phyloP scores from a whole-genome alignment of 2,329 filamentous ascomycete genomes.

The Stemphylium beticola region DNA sequence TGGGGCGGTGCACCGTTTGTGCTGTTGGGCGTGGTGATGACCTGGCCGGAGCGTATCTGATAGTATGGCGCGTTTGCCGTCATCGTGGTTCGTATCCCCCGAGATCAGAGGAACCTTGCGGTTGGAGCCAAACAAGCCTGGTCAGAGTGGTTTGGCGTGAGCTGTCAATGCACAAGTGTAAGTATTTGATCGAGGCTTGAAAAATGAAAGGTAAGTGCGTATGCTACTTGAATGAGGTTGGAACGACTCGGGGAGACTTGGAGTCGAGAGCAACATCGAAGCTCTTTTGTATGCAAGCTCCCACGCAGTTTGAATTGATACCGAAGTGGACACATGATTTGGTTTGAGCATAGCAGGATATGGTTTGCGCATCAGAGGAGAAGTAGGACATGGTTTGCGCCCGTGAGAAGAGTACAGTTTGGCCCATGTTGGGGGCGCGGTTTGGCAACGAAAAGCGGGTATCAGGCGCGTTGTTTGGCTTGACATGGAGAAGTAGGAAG shows the following conservation, averaged over 20 bases:
- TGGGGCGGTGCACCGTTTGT: conserved; percentile 30
- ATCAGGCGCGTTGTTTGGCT: conserved; percentile 14
- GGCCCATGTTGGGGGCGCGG: conserved; percentile 2
- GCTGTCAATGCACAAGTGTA: conserved; percentile 29
- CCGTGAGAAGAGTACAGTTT: conserved; percentile 3
- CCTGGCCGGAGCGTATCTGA: conserved; percentile 39
- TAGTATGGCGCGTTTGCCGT: conserved; percentile 47
- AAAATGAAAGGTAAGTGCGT: background rate
- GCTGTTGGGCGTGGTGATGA: conserved; percentile 26
- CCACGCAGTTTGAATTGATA: conserved; percentile 25
- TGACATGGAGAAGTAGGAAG: conserved; percentile 8
- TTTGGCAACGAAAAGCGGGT: conserved; percentile 7
- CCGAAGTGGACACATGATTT: conserved; percentile 15
- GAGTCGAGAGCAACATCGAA: conserved; percentile 16
- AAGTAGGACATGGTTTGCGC: conserved; percentile 18
- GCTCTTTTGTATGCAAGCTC: conserved; percentile 26
- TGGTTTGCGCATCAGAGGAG: conserved; percentile 15
- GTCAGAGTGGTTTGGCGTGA: background rate
- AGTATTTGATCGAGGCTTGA: conserved; percentile 23
- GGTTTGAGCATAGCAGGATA: conserved; percentile 20
- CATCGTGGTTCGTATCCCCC: conserved; percentile 30
- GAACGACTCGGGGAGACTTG: conserved; percentile 19
- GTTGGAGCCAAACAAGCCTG: conserved; percentile 11
- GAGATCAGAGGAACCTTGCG: conserved; percentile 15
- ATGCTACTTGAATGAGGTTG: conserved; percentile 4